Conservation (phyloP, 2,329 filamentous ascomycete species). For the Dissoconium aciculare region DNA sequence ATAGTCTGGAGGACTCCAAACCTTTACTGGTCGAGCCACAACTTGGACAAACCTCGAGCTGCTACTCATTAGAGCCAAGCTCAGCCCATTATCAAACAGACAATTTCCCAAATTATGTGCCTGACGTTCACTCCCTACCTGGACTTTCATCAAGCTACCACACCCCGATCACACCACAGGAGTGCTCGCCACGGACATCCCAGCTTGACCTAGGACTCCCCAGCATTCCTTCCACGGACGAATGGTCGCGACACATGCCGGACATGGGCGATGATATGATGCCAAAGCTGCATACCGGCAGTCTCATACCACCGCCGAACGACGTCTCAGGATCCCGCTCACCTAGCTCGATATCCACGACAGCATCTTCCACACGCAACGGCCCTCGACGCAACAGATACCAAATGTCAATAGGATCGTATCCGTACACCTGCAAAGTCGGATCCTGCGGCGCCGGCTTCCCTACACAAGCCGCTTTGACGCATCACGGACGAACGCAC, state of each 20-base stretch:
- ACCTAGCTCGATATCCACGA: constrained; percentile 11
- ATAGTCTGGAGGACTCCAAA: too few species aligned
- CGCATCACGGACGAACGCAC: constrained; percentile 13
- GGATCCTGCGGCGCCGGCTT: constrained; percentile 11
- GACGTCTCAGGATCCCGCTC: constrained; percentile 5
- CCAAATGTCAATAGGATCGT: constrained; percentile 7
- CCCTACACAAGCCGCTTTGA: constrained; percentile 10
- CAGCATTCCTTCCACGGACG: constrained; percentile 5
- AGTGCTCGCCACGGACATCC: constrained; percentile 3
- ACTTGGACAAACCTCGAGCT: too few species aligned
- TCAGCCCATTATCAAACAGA: too few species aligned
- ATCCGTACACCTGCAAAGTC: constrained; percentile 5
- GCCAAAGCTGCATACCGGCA: too few species aligned
- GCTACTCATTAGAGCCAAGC: too few species aligned
- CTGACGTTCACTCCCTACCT: too few species aligned
- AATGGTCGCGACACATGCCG: constrained; percentile 9
- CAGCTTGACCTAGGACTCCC: constrained; percentile 4
- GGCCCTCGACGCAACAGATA: constrained; percentile 6
- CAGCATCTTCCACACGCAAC: constrained; percentile 7
- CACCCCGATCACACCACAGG: neutral
- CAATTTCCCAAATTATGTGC: too few species aligned
- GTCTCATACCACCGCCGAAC: constrained; percentile 6
- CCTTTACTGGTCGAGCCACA: too few species aligned
- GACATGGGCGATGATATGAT: too few species aligned
- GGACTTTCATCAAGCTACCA: neutral